These are phyloP conservation scores for Amaranthus hypochondriacus DNA, from an alignment of 148 eudicot species.

Conservation along the genomic window DNA sequence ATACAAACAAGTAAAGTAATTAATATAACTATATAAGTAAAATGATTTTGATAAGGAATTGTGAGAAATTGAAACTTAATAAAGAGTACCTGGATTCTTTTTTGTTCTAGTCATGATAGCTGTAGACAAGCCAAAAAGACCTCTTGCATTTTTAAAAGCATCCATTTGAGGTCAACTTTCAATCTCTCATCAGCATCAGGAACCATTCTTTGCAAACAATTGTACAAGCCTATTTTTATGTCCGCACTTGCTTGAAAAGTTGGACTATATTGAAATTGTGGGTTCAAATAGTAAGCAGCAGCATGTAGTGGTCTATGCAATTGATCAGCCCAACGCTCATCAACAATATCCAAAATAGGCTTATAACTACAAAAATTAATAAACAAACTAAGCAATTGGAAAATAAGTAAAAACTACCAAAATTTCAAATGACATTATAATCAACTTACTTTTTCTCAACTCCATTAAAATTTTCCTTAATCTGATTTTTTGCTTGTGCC, in stretches of 20 bases:
- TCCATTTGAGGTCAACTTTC: not conserved
- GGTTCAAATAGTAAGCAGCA: not conserved
- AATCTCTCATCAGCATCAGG: not conserved
- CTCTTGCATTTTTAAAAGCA: slow-evolving; percentile 1
- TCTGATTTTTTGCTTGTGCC: not conserved
- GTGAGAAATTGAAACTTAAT: not conserved
- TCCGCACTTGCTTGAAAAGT: not conserved
- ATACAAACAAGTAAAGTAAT: not conserved
- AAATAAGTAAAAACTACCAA: not conserved
- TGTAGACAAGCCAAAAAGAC: not conserved
- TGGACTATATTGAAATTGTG: not conserved
- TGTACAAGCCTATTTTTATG: slow-evolving; percentile 7
- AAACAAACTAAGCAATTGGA: not conserved
- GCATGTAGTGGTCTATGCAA: slow-evolving; percentile 2
- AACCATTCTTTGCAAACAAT: slow-evolving; percentile 7
- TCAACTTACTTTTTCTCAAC: slow-evolving; percentile 2
- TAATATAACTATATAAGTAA: not conserved
- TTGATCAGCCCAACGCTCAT: not conserved
- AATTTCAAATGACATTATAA: not conserved
- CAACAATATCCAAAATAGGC: not conserved
- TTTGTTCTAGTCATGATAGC: not conserved
- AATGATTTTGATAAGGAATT: not conserved
- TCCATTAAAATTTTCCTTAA: not conserved
- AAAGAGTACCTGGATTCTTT: not conserved
- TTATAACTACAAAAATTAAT: not conserved